phyloP scores from a whole-genome alignment of 257 asterid species.

The Fraxinus quadrangulata region DNA sequence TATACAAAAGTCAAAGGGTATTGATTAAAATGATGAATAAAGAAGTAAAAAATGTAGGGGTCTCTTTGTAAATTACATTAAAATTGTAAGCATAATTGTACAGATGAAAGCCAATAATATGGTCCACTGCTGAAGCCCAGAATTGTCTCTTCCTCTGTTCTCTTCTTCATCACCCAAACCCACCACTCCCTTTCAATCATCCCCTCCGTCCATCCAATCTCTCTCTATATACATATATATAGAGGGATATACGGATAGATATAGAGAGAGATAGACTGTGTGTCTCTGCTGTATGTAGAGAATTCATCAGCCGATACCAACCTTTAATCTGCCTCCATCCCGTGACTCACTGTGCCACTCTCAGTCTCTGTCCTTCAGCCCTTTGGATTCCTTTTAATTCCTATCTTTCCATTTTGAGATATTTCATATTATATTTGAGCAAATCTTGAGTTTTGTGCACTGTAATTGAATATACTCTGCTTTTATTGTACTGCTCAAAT shows the following conservation, averaged over 20 bases:
- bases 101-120: conserved; percentile 10
- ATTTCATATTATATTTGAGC: conserved; percentile 20
- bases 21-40: conserved; percentile 10
- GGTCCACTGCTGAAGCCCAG: conserved; percentile 47
- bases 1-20: conserved; percentile 17
- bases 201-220: conserved; percentile 13
- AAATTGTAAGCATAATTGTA: neutral
- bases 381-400: conserved; percentile 14
- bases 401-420: conserved; percentile 32
- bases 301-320: conserved; percentile 31
- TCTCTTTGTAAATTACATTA: conserved; percentile 20
- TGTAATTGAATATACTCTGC: conserved; percentile 14
- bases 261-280: neutral
- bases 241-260: conserved; percentile 20
- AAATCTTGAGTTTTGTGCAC: conserved; percentile 3
- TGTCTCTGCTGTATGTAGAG: conserved; percentile 26
- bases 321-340: conserved; percentile 46
- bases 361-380: conserved; percentile 14
- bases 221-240: neutral
- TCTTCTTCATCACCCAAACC: conserved; percentile 32
- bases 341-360: conserved; percentile 56
- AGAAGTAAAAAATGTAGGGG: conserved; percentile 19
- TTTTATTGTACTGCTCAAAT: conserved; percentile 7
- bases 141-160: conserved; percentile 41
- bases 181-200: conserved; percentile 19